Base-by-base conservation (phyloP, 257 asterid species). In the Osmanthus fragrans region DNA sequence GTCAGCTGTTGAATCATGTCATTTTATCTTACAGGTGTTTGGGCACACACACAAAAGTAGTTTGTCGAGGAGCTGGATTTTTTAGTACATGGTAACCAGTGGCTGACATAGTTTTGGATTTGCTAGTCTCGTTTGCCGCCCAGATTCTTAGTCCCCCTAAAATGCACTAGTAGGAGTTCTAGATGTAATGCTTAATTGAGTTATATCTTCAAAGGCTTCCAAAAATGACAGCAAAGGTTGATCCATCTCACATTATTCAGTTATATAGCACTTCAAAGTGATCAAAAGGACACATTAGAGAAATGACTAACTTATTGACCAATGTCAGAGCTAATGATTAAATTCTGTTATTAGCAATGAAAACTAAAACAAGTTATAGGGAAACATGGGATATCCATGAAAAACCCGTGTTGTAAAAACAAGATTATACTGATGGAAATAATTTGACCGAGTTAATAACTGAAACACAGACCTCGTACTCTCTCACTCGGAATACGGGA, bases 401-500 rank as follows among this genome's bases (percentile, higher is more conserved):
- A 74, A 68, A 19, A 54, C 11, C 23, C 4, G 21, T 65, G 78
- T 34, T 58, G 37, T 67, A 2, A 42, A 30, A 77, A n/a, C 21
- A 70, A 33, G 36, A 71, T 33, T 23, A 73, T n/a, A 49, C 40
- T 34, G 33, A 75, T 27, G 56, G 74, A 75, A 67, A 45, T 9
- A 51, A 66, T 15, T 29, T 25, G 51, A 36, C 56, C 71, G 40
- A 70, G 68, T 51, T 21, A 66, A 67, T 32, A 75, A 40, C 75
- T 73, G 39, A 73, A 58, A 73, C 72, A 85, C 96, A 79, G 81
- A 96, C 99, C 99, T 93, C 98, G 16, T 89, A 96, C 33, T 92
- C 97, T 86, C 91, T 89, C 75, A 89, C 97, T 76, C 96, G 96
- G 82, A 89, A 88, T 76, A 70, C 64, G 58, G 98, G 96, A 90